Evolutionary conservation across 768 basidiomycete genomes (phyloP).

Genomic region (Paxillus rubicundulus): DNA sequence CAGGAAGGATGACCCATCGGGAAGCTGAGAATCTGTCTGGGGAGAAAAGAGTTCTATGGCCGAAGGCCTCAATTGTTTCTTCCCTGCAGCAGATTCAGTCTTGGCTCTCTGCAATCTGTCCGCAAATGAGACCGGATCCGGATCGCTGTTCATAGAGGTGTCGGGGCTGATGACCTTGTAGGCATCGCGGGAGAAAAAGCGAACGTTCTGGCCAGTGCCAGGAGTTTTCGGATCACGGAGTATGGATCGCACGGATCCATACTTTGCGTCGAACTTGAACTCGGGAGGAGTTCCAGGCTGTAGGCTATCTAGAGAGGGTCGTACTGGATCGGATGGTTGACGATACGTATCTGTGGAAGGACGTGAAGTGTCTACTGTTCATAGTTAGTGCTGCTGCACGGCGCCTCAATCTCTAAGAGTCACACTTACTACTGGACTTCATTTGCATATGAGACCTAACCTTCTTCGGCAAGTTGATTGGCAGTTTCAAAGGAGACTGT

Average conservation of each 20-base stretch:
- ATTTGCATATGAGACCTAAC: conserved; percentile 42
- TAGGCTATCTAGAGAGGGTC: conserved; percentile 8
- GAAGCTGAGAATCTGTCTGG: conserved; percentile 22
- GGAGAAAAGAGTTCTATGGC: conserved; percentile 50
- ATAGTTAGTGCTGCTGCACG: conserved; percentile 6
- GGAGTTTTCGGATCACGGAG: conserved; percentile 69
- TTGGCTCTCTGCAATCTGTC: conserved; percentile 16
- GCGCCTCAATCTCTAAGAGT: not conserved
- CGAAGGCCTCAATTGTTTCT: conserved; percentile 41
- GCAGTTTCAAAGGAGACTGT: conserved; percentile 32
- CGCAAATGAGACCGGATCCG: conserved; percentile 26
- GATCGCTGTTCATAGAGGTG: conserved; percentile 43
- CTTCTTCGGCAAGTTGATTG: conserved; percentile 48
- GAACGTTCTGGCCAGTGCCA: conserved; percentile 75
- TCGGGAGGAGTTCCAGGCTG: conserved; percentile 30
- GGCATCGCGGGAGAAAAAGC: conserved; percentile 71
- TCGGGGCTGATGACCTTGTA: conserved; percentile 68
- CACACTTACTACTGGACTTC: conserved; percentile 38
- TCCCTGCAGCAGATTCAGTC: not conserved
- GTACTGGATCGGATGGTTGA: conserved; percentile 19
- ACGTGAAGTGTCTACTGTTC: conserved; percentile 26
- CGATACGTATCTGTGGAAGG: conserved; percentile 42
- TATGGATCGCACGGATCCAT: conserved; percentile 66
- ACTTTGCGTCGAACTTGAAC: conserved; percentile 21
- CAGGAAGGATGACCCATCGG: conserved; percentile 27